A percentile compares a stretch with the other conserved stretches of the same genome.
Conservation (phyloP, 1,284 basidiomycete species). For the Ceratobasidium papillatum region DNA sequence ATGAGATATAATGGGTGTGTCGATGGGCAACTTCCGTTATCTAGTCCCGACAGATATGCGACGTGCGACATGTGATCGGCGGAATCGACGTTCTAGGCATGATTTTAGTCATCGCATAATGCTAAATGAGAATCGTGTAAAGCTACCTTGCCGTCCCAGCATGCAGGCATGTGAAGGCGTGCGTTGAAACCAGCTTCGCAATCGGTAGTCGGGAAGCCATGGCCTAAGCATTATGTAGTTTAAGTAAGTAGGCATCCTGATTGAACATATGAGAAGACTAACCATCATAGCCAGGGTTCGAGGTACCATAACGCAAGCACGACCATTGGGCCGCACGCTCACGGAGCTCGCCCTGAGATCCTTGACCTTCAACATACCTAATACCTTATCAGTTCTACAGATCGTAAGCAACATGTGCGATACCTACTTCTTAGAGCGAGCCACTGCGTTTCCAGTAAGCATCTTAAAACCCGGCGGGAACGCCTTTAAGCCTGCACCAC, state of each 20-base stretch:
- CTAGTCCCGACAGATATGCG: slow-evolving; percentile 52
- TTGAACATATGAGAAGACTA: neutral
- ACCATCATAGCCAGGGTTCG: slow-evolving; percentile 48
- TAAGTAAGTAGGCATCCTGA: too few relatives aligned
- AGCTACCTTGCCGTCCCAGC: slow-evolving; percentile 61
- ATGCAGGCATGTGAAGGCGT: slow-evolving; percentile 52
- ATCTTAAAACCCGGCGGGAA: slow-evolving; percentile 54
- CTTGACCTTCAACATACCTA: slow-evolving; percentile 1
- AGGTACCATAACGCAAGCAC: slow-evolving; percentile 54
- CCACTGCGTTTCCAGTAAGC: slow-evolving; percentile 54
- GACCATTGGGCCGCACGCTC: slow-evolving; percentile 57
- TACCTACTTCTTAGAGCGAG: slow-evolving; percentile 32
- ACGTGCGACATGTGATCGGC: slow-evolving; percentile 54
- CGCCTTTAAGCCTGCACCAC: slow-evolving; percentile 51
- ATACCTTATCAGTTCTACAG: neutral
- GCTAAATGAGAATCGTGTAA: neutral
- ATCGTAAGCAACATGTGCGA: too few relatives aligned
- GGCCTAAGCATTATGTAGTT: neutral
- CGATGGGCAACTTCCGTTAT: slow-evolving; percentile 59
- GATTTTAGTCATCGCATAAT: neutral
- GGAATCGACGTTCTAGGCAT: slow-evolving; percentile 11
- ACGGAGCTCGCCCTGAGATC: slow-evolving; percentile 48
- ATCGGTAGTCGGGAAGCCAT: slow-evolving; percentile 56
- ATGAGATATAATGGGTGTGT: slow-evolving; percentile 59
- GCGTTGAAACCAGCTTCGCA: slow-evolving; percentile 56